Base-by-base conservation (phyloP, 176 grass and related monocot species). In the Bonia amplexicaulis region DNA sequence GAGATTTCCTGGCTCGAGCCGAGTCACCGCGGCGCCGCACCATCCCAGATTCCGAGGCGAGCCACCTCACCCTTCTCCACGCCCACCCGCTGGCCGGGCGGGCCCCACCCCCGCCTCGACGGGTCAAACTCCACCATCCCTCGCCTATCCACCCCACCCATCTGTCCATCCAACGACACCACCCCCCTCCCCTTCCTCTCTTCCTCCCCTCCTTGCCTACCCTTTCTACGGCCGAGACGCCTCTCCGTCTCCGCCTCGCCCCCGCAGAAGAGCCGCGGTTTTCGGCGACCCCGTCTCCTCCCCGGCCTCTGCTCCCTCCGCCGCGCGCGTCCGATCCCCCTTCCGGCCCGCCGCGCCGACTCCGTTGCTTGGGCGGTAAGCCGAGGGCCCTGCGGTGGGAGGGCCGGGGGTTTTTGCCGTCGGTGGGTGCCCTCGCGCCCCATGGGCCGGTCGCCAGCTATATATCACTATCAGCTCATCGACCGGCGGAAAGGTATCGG, bases 401-500 rank as follows among this genome's bases (percentile, higher is more conserved):
- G 55, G 58, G 85, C 57, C 26, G 17, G 27, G 76, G 39, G 14
- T 20, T 5, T 39, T 13, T 37, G 5, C 61, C 73, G 67, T 53
- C 65, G 71, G 69, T 40, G 69, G 60, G 53, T 42, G 31, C 13
- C 40, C 78, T 61, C 64, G 37, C 61, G 71, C 71, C 89, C 58
- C 69, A 90, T 90, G 89, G 89, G 85, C 89, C 75, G 69, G 42
- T 87, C 85, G 75, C 89, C 89, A 27, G 66, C 73, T 6, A 84
- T 20, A 44, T 74, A 64, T 5, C n/a, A 91, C 74, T 84, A 80
- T 49, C 89, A 87, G 85, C 85, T 91, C 52, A 79, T 91, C 69
- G 75, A 91, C 69, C 89, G 89, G 31, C 80, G 80, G 42, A 69
- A 91, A 69, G 89, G 89, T 87, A 74, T 12, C 11, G 39, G 26